A percentile compares a stretch with the other conserved stretches of the same genome.
Evolutionary conservation across 1,284 basidiomycete genomes (phyloP).

Genomic region (Ceratobasidium theobromae): DNA sequence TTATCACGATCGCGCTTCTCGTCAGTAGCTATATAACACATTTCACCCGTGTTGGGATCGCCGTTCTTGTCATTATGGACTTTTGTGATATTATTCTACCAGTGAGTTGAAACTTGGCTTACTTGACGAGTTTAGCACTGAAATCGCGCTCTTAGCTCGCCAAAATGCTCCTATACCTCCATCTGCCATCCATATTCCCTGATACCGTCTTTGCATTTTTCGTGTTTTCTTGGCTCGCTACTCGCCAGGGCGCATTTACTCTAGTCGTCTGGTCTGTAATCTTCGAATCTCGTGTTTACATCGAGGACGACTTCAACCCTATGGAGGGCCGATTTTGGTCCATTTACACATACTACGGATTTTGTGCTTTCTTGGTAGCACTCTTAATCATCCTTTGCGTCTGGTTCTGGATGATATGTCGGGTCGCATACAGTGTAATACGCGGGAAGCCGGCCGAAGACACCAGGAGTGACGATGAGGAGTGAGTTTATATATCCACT

Average conservation of each 20-base stretch:
- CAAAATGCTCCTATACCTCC: slow-evolving; percentile 91
- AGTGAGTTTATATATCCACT: not conserved
- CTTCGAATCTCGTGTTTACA: slow-evolving; percentile 52
- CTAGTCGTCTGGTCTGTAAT: slow-evolving; percentile 65
- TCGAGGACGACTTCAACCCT: slow-evolving; percentile 62
- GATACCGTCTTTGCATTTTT: slow-evolving; percentile 81
- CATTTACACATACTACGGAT: slow-evolving; percentile 49
- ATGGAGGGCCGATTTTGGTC: slow-evolving; percentile 61
- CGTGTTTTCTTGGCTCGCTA: slow-evolving; percentile 85
- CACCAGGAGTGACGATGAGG: slow-evolving; percentile 80
- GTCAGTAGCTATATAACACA: slow-evolving; percentile 76
- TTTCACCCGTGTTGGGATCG: slow-evolving; percentile 83
- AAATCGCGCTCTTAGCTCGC: slow-evolving; percentile 58
- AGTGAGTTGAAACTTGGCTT: slow-evolving; percentile 54
- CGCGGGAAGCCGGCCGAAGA: slow-evolving; percentile 81
- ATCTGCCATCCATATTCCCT: slow-evolving; percentile 59
- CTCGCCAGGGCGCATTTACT: slow-evolving; percentile 79
- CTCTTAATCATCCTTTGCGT: slow-evolving; percentile 74
- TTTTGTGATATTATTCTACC: slow-evolving; percentile 89
- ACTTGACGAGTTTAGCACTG: not conserved
- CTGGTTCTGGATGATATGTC: slow-evolving; percentile 86
- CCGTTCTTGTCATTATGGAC: slow-evolving; percentile 92
- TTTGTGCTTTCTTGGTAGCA: slow-evolving; percentile 58
- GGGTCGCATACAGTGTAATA: slow-evolving; percentile 79
- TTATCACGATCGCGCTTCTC: slow-evolving; percentile 85